Conservation (phyloP, 345 rosid genomes). For the Acer yangbiense region DNA sequence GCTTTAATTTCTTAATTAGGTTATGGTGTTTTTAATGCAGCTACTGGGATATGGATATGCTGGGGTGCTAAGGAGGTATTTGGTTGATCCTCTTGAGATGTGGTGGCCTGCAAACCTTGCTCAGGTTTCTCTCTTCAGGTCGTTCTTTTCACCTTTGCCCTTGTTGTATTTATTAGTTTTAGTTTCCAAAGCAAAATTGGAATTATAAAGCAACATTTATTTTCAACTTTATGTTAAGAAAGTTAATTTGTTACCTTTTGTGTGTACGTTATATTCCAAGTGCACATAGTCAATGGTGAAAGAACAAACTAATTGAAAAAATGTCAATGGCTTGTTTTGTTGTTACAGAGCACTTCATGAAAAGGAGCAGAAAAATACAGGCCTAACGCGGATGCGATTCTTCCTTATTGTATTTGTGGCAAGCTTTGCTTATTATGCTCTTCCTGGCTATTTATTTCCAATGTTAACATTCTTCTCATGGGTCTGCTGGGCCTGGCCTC, state of each 20-base stretch:
- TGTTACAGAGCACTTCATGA: slow-evolving; percentile 88
- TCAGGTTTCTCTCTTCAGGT: slow-evolving; percentile 98
- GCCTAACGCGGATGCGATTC: slow-evolving; percentile 78
- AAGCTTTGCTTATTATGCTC: slow-evolving; percentile 73
- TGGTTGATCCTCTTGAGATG: slow-evolving; percentile 98
- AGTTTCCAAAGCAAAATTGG: not conserved
- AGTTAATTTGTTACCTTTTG: not conserved
- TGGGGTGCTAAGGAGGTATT: slow-evolving; percentile 89
- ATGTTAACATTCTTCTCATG: slow-evolving; percentile 95
- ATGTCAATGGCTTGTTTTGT: not conserved
- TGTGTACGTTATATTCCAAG: not conserved
- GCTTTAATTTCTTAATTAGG: not conserved
- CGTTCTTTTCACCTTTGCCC: slow-evolving; percentile 5
- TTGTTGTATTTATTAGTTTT: not conserved
- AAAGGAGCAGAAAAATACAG: slow-evolving; percentile 56
- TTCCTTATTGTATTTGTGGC: slow-evolving; percentile 64
- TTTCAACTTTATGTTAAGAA: no score
- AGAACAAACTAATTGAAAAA: not conserved
- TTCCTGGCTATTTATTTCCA: slow-evolving; percentile 89
- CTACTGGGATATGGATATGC: slow-evolving; percentile 99
- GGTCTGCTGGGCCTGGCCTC: slow-evolving; percentile 96
- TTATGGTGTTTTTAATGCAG: slow-evolving; percentile 30
- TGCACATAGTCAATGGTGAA: slow-evolving; percentile 8
- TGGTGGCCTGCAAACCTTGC: slow-evolving; percentile 99
- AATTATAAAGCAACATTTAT: no score